These are phyloP conservation scores for Trichoderma lentiforme DNA, from an alignment of 2,329 filamentous ascomycete genomes.

Conservation along the genomic window DNA sequence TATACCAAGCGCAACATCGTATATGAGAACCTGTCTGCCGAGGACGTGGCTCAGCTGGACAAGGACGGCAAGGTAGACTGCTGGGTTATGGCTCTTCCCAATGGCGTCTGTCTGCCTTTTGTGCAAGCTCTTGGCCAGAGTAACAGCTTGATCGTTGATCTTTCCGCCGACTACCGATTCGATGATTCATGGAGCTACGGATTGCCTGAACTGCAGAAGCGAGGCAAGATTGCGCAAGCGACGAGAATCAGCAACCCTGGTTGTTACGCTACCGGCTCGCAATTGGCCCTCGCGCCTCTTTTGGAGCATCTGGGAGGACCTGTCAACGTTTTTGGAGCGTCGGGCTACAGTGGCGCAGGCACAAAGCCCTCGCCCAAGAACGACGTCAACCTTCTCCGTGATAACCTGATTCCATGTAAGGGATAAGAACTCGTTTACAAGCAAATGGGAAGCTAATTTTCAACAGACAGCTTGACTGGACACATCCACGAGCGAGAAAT, in stretches of 20 bases:
- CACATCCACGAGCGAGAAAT: neutral
- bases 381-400: neutral
- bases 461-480: neutral
- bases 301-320: neutral
- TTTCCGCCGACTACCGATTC: neutral
- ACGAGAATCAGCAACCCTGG: neutral
- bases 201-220: neutral
- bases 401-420: neutral
- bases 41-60: neutral
- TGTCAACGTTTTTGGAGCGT: neutral
- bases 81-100: neutral
- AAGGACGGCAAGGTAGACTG: neutral
- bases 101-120: neutral
- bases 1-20: neutral
- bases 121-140: neutral
- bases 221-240: neutral
- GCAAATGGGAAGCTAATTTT: neutral
- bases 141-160: neutral
- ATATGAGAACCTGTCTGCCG: neutral
- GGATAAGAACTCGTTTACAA: neutral
- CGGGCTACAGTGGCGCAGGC: neutral
- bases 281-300: neutral
- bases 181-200: neutral
- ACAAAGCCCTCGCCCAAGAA: neutral
- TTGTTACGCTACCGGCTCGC: neutral